Percentiles rank a stretch among this genome's conserved stretches.
Evolutionary conservation across 2,329 filamentous ascomycete species (phyloP).

Genomic region (Alternaria gaisen): DNA sequence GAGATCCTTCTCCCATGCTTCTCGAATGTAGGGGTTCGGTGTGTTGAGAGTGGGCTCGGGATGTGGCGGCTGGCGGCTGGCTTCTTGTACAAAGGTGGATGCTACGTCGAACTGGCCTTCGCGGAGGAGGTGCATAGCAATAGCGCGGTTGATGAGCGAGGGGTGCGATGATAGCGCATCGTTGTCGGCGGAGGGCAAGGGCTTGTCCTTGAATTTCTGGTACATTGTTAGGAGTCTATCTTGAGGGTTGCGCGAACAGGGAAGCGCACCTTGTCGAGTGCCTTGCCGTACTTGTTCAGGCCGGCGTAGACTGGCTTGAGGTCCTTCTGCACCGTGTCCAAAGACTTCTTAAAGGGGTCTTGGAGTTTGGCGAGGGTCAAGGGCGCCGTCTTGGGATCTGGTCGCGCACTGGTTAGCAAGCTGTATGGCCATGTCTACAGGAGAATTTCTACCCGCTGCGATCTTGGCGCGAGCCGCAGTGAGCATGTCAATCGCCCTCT

Average conservation of each 20-base stretch:
- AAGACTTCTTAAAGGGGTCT: conserved; percentile 80
- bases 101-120: conserved; percentile 94
- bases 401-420: conserved; percentile 24
- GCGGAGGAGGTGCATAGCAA: conserved; percentile 94
- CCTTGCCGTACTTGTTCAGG: conserved; percentile 84
- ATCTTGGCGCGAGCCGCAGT: conserved; percentile 77
- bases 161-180: conserved; percentile 81
- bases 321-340: conserved; percentile 81
- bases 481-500: conserved; percentile 82
- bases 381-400: conserved; percentile 74
- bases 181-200: conserved; percentile 77
- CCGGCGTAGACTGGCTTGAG: conserved; percentile 84
- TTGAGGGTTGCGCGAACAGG: background rate
- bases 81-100: conserved; percentile 82
- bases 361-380: conserved; percentile 84
- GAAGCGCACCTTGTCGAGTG: conserved; percentile 75
- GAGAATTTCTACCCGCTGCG: conserved; percentile 61
- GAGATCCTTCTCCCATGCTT: conserved; percentile 55
- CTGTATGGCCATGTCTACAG: background rate
- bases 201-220: conserved; percentile 69
- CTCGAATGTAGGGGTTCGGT: conserved; percentile 43
- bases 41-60: conserved; percentile 49
- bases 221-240: conserved; percentile 12
- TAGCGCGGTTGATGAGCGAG: conserved; percentile 85
- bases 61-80: conserved; percentile 57